Conservation (phyloP, 1,284 basidiomycete genomes). For the Cutaneotrichosporon cyanovorans region DNA sequence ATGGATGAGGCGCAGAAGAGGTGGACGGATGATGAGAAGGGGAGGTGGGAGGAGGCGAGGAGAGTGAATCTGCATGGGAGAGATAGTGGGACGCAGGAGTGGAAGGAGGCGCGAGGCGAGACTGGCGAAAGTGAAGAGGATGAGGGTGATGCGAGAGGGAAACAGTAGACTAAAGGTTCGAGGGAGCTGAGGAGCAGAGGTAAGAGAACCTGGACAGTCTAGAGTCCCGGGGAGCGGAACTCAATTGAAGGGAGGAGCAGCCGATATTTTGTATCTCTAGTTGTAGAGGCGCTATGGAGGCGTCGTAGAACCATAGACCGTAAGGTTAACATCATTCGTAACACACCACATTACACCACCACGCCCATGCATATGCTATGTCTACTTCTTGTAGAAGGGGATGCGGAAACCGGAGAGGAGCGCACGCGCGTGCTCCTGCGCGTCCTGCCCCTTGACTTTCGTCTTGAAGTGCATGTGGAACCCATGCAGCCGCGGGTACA, state of each 20-base stretch:
- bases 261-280: not conserved
- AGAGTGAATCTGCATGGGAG: conserved; percentile 33
- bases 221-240: no score
- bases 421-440: conserved; percentile 75
- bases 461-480: conserved; percentile 90
- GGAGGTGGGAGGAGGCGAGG: conserved; percentile 27
- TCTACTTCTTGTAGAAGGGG: conserved; percentile 56
- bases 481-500: conserved; percentile 73
- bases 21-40: conserved; percentile 34
- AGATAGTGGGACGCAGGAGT: conserved; percentile 46
- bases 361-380: conserved; percentile 3
- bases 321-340: not conserved
- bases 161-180: no score
- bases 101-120: conserved; percentile 45
- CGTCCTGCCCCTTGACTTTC: conserved; percentile 70
- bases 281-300: not conserved
- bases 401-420: conserved; percentile 82
- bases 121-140: conserved; percentile 10
- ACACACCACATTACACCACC: no score
- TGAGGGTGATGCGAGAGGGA: no score
- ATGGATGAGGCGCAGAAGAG: conserved; percentile 37
- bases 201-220: no score
- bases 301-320: not conserved
- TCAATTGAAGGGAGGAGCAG: not conserved
- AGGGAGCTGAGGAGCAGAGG: no score